Evolutionary conservation across 345 rosid species (phyloP).

Genomic region (Ceriops tagal): DNA sequence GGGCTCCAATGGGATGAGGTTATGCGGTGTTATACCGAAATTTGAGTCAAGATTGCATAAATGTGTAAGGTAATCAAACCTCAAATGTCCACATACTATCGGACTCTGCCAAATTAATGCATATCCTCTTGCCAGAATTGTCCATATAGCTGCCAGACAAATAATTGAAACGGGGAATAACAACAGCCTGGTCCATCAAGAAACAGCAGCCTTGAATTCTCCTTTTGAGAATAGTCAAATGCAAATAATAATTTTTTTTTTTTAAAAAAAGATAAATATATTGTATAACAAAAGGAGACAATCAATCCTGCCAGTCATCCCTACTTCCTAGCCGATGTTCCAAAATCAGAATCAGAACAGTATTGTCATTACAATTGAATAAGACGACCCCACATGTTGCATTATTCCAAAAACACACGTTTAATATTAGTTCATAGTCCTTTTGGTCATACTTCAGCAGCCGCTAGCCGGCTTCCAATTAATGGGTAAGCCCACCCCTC

Average conservation of each 20-base stretch:
- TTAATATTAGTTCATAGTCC: background rate
- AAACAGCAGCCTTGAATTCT: background rate
- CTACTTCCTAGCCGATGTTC: background rate
- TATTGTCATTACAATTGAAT: conserved; percentile 7
- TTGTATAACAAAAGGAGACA: background rate
- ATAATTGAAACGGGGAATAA: no score
- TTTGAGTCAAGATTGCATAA: no score
- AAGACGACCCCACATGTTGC: background rate
- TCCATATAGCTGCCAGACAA: background rate
- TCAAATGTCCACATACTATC: no score
- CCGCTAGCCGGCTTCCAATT: background rate
- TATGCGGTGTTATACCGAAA: no score
- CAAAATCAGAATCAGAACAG: background rate
- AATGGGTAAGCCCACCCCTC: background rate
- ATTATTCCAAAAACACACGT: background rate
- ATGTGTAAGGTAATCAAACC: no score
- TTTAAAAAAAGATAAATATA: background rate
- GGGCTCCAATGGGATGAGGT: no score
- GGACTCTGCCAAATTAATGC: no score
- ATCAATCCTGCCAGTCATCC: background rate
- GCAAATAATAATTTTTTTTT: background rate
- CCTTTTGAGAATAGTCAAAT: background rate
- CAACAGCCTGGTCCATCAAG: no score
- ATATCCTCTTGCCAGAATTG: no score
- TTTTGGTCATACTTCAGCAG: conserved; percentile 1